Evolutionary conservation across 768 basidiomycete species (phyloP).

Genomic region (Psilocybe azurescens): DNA sequence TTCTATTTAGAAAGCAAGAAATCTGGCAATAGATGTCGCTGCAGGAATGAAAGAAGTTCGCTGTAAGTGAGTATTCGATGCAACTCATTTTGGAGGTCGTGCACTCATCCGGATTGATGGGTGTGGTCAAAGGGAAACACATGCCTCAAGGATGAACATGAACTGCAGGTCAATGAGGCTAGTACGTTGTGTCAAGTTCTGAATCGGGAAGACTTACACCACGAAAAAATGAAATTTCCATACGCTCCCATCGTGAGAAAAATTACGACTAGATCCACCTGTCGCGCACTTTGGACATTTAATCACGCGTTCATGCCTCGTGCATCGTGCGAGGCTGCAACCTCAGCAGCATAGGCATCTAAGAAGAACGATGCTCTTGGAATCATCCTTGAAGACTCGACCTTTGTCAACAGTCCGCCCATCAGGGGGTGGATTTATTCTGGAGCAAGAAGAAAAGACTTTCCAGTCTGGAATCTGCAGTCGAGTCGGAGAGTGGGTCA

Average conservation of each 20-base stretch:
- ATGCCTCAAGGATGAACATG: slow-evolving; percentile 1
- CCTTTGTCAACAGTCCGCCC: neutral
- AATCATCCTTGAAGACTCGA: neutral
- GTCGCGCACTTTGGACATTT: neutral
- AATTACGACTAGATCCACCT: slow-evolving; percentile 1
- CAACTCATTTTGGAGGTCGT: neutral
- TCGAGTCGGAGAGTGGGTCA: neutral
- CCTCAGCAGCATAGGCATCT: neutral
- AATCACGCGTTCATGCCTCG: slow-evolving; percentile 4
- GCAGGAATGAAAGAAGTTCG: neutral
- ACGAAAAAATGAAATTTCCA: slow-evolving; percentile 10
- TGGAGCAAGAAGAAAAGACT: too few relatives aligned
- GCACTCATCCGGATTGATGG: neutral
- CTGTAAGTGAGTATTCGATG: neutral
- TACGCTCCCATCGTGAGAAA: slow-evolving; percentile 2
- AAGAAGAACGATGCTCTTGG: neutral
- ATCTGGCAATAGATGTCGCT: neutral
- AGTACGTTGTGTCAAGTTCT: slow-evolving; percentile 5
- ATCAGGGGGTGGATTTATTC: too few relatives aligned
- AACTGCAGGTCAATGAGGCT: neutral
- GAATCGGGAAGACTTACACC: neutral
- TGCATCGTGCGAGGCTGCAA: slow-evolving; percentile 3
- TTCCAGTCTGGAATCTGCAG: neutral
- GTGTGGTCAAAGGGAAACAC: neutral
- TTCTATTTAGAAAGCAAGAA: neutral